phyloP scores from a whole-genome alignment of 192 early-diverging fungal species.

The Dispira simplex region DNA sequence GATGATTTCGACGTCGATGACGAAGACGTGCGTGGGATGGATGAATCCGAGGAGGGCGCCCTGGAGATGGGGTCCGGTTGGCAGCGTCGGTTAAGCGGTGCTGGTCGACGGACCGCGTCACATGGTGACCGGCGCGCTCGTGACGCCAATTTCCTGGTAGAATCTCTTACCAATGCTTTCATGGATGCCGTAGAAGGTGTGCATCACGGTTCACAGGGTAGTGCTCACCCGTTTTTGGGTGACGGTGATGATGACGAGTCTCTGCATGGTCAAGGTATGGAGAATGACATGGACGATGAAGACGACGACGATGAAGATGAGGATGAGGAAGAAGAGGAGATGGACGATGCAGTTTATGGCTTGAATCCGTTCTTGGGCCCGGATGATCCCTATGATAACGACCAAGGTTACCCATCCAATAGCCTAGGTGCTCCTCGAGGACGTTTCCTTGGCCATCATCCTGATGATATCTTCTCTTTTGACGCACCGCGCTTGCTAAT shows the following conservation, averaged over 20 bases:
- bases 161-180: too few species aligned
- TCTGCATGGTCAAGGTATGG: not conserved
- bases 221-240: constrained; percentile 9
- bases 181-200: too few species aligned
- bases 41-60: constrained; percentile 27
- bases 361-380: not conserved
- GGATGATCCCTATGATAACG: not conserved
- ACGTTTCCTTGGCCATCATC: too few species aligned
- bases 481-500: too few species aligned
- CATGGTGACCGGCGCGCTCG: too few species aligned
- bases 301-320: constrained; percentile 10
- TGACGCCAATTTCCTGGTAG: too few species aligned
- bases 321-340: constrained; percentile 7
- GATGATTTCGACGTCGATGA: constrained; percentile 38
- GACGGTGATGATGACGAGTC: not conserved
- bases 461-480: too few species aligned
- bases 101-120: too few species aligned
- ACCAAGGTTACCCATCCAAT: not conserved
- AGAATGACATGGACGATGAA: not conserved
- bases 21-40: constrained; percentile 28
- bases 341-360: constrained; percentile 13
- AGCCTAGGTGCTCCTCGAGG: not conserved
- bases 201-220: constrained; percentile 9
- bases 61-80: too few species aligned
- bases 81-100: too few species aligned